Base-by-base conservation (phyloP, 805 yeast species). In the Pichia paraexigua region DNA sequence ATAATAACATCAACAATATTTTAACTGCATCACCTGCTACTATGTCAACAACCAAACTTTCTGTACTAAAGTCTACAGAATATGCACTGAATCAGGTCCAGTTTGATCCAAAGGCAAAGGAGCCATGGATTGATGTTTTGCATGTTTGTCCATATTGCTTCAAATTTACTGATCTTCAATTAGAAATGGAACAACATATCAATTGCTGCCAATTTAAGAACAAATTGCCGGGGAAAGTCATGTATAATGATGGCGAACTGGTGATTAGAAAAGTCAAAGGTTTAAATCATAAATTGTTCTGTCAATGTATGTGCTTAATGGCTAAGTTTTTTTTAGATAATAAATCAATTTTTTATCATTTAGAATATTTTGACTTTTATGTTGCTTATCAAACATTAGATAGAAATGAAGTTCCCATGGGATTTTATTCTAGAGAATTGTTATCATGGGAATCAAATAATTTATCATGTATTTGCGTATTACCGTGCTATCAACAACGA, bases 351-450 rank as follows among this genome's bases (percentile, higher is more conserved):
- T 88, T 82, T 65, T 92, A 85, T 68, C 77, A 82, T 39, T 80
- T 89, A 4, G 91, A 86, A 39, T 77, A 78, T 50, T 92, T 86
- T 66, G 91, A 87, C 54, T 88, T 89, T 65, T 94, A 82, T 64
- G 75, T 89, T 27, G 71, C 83, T 3, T 87, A 84, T 63, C 84
- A 86, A 25, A 66, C 65, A 2, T 71, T 72, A 25, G 62, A 63
- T 39, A 69, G 69, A 1, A 60, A 47, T 48, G 72, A 54, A 56
- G 68, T 58, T 64, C 91, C 92, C 2, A 83, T 91, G 84, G 99
- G 97, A 1, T 94, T 89, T 63, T 94, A 89, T 62, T 90, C 97
- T 15, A 87, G 87, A 59, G 99, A 94, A 61, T 70, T 85, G 43
- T 70, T 85, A 0, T 83, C 96, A 0, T 80, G 82, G 77, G 92